A percentile compares a stretch with the other conserved stretches of the same genome.
phyloP scores from a whole-genome alignment of 2,329 filamentous ascomycete species.

The Nemania sp. region DNA sequence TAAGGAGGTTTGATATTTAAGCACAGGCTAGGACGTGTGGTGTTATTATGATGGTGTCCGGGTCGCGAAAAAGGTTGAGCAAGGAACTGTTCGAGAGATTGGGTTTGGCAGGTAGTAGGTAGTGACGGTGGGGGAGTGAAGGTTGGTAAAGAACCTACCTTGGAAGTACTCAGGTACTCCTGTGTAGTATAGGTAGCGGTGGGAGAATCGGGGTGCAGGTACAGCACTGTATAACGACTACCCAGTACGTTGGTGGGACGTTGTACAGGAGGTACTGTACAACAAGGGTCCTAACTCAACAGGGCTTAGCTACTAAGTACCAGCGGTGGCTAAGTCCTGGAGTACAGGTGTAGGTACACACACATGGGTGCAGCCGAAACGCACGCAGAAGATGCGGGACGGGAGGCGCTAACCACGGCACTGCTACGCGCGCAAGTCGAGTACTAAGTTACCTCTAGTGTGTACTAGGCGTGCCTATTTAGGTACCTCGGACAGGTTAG shows the following conservation, averaged over 20 bases:
- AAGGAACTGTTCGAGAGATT: constrained; percentile 37
- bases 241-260: constrained; percentile 33
- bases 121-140: constrained; percentile 31
- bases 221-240: constrained; percentile 26
- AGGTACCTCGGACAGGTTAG: neutral
- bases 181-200: constrained; percentile 25
- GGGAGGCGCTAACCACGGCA: constrained; percentile 35
- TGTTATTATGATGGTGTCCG: constrained; percentile 31
- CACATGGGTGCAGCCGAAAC: constrained; percentile 34
- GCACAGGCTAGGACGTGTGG: constrained; percentile 22
- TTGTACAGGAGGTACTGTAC: constrained; percentile 18
- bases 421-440: constrained; percentile 17
- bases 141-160: constrained; percentile 13
- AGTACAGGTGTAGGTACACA: constrained; percentile 10
- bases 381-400: constrained; percentile 33
- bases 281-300: constrained; percentile 26
- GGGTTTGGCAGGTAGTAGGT: constrained; percentile 36
- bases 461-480: neutral
- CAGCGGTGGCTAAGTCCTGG: constrained; percentile 25
- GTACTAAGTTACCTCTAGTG: constrained; percentile 2
- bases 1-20: constrained; percentile 35
- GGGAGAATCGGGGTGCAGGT: constrained; percentile 36
- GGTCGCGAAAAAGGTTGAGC: constrained; percentile 36
- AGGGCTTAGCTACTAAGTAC: constrained; percentile 38
- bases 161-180: constrained; percentile 6